Conservation (phyloP, 768 basidiomycete species). For the Tulasnella calospora region DNA sequence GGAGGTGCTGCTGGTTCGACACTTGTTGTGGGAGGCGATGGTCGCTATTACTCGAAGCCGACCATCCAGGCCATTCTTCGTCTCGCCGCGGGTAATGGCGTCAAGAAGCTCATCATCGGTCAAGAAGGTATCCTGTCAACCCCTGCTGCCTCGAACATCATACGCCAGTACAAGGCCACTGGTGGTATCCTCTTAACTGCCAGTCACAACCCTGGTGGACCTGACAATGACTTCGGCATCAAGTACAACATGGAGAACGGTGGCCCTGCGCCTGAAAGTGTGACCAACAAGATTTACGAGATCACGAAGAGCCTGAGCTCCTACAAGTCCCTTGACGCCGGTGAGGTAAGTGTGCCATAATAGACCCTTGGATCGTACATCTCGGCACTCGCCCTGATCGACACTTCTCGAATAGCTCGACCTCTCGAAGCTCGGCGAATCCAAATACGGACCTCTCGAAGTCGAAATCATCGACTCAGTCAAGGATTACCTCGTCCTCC, state of each 20-base stretch:
- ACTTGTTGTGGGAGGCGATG: conserved; percentile 95
- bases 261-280: conserved; percentile 91
- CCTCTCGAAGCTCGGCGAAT: conserved; percentile 74
- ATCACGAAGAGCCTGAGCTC: conserved; percentile 77
- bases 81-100: conserved; percentile 92
- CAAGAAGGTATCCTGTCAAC: conserved; percentile 91
- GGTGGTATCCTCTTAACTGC: conserved; percentile 97
- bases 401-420: conserved; percentile 52
- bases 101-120: conserved; percentile 87
- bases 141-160: conserved; percentile 92
- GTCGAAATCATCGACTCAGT: conserved; percentile 95
- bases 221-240: conserved; percentile 98
- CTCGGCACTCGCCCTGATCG: neutral
- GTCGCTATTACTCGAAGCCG: conserved; percentile 84
- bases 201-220: conserved; percentile 96
- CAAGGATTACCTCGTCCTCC: conserved; percentile 73
- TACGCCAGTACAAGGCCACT: conserved; percentile 91
- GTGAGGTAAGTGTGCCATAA: conserved; percentile 51
- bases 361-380: neutral
- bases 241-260: conserved; percentile 99
- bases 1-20: conserved; percentile 60
- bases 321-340: conserved; percentile 79
- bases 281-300: conserved; percentile 94
- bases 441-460: conserved; percentile 72
- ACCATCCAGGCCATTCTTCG: conserved; percentile 86